These are phyloP conservation scores for Phlegmacium glaucopus DNA, from an alignment of 768 basidiomycete genomes.

Conservation along the genomic window DNA sequence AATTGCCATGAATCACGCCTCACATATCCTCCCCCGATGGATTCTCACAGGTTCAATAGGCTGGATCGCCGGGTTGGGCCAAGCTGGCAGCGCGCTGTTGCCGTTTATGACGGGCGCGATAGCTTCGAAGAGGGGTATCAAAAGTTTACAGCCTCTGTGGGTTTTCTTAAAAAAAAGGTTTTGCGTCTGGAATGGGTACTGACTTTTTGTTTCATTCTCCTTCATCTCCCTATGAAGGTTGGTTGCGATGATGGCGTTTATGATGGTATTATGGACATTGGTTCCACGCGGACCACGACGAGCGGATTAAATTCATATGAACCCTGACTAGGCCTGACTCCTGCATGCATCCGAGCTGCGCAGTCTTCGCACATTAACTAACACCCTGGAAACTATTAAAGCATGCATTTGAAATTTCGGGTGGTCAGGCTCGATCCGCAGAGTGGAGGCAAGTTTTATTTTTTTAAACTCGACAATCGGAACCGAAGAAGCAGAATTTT, in stretches of 20 bases:
- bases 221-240: conserved; percentile 30
- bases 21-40: conserved; percentile 66
- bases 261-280: conserved; percentile 54
- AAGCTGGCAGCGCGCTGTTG: conserved; percentile 67
- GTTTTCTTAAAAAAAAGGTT: conserved; percentile 16
- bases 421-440: no score
- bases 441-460: no score
- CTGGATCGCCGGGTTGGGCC: conserved; percentile 67
- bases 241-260: conserved; percentile 57
- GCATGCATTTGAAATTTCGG: no score
- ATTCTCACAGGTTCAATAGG: conserved; percentile 63
- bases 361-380: no score
- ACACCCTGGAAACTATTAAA: no score
- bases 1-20: conserved; percentile 67
- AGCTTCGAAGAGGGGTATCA: conserved; percentile 58
- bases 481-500: no score
- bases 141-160: conserved; percentile 60
- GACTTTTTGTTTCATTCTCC: background rate
- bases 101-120: conserved; percentile 75
- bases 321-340: no score
- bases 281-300: conserved; percentile 29
- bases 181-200: background rate
- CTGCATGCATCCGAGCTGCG: background rate
- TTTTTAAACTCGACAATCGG: no score
- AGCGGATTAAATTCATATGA: conserved; percentile 1